A percentile compares a stretch with the other conserved stretches of the same genome.
Evolutionary conservation across 257 asterid species (phyloP).

Genomic region (Lithospermum erythrorhizon): DNA sequence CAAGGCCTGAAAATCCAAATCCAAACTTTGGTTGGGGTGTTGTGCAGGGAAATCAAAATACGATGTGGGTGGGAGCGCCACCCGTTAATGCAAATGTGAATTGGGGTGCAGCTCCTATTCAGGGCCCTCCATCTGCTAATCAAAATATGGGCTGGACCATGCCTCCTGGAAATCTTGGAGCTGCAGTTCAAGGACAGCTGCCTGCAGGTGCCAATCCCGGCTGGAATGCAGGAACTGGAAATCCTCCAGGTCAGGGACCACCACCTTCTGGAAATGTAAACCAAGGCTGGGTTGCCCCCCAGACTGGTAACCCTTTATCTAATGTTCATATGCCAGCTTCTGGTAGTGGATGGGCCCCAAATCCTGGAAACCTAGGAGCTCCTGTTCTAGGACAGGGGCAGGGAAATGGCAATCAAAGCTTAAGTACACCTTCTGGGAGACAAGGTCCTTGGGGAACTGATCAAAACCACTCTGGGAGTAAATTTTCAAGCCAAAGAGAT

Average conservation of each 20-base stretch:
- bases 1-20: conserved; percentile 44
- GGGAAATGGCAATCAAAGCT: conserved; percentile 48
- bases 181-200: conserved; percentile 24
- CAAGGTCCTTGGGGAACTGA: conserved; percentile 48
- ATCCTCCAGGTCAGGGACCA: conserved; percentile 36
- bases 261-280: conserved; percentile 15
- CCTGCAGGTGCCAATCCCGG: conserved; percentile 37
- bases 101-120: conserved; percentile 43
- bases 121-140: conserved; percentile 33
- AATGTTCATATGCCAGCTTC: conserved; percentile 27
- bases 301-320: conserved; percentile 31
- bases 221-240: conserved; percentile 42
- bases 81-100: conserved; percentile 31
- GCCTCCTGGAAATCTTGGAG: conserved; percentile 30
- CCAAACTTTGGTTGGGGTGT: conserved; percentile 50
- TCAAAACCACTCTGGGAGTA: conserved; percentile 35
- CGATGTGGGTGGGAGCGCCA: conserved; percentile 58
- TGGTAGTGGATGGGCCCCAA: conserved; percentile 25
- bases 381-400: conserved; percentile 32
- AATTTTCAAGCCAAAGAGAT: conserved; percentile 38
- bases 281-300: conserved; percentile 43
- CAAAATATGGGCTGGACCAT: conserved; percentile 45
- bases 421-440: conserved; percentile 36
- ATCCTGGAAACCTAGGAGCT: conserved; percentile 25
- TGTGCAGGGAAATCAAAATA: conserved; percentile 42